phyloP scores from a whole-genome alignment of 148 eudicot species.

The Rhododendron griersonianum region DNA sequence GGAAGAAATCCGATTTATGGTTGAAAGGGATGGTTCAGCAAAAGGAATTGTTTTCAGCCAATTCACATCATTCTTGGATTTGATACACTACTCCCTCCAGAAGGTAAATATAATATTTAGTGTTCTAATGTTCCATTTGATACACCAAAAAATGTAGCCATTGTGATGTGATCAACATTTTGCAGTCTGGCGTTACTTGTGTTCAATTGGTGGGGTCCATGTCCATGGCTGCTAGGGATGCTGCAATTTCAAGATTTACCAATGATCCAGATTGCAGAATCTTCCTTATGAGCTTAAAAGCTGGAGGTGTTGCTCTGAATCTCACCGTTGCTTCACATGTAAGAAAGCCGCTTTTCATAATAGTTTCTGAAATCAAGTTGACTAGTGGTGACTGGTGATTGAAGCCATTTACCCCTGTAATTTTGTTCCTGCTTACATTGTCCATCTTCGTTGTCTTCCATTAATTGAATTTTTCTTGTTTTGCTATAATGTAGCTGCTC shows the following conservation, averaged over 20 bases:
- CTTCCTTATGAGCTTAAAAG: slow-evolving; percentile 91
- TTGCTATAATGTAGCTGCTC: slow-evolving; percentile 6
- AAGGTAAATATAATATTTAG: slow-evolving; percentile 36
- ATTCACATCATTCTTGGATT: slow-evolving; percentile 89
- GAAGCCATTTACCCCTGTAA: not conserved
- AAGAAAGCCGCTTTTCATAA: slow-evolving; percentile 18
- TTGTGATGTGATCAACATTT: slow-evolving; percentile 5
- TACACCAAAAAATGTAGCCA: slow-evolving; percentile 6
- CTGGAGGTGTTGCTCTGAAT: slow-evolving; percentile 97
- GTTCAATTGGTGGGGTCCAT: slow-evolving; percentile 85
- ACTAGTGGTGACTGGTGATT: not conserved
- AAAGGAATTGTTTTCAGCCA: slow-evolving; percentile 98
- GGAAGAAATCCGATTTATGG: slow-evolving; percentile 89
- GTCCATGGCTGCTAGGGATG: slow-evolving; percentile 77
- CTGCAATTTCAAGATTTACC: slow-evolving; percentile 69
- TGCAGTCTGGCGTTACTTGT: slow-evolving; percentile 83
- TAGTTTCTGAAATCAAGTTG: not conserved
- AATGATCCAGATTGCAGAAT: slow-evolving; percentile 80
- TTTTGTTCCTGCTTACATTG: not conserved
- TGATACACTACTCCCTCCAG: slow-evolving; percentile 73
- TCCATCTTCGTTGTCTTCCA: not conserved
- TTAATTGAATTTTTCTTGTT: not conserved
- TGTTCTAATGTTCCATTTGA: not conserved
- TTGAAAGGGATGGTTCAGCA: slow-evolving; percentile 94
- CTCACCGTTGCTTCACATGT: slow-evolving; percentile 98